Evolutionary conservation across 768 basidiomycete genomes (phyloP).

Genomic region (Termitomyces sp.): DNA sequence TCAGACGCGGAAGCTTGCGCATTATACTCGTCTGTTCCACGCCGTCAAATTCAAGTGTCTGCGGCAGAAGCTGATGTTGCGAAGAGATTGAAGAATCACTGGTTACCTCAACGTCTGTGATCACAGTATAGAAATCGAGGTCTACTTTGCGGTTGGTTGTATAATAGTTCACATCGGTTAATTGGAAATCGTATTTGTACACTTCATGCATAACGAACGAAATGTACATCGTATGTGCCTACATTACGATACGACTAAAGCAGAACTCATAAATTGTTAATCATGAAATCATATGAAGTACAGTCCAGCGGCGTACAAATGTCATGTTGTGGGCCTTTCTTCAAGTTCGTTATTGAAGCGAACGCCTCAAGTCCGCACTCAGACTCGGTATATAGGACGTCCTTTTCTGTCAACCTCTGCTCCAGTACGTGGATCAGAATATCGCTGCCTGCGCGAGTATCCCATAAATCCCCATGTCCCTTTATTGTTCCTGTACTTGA

Average conservation of each 20-base stretch:
- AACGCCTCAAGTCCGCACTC: conserved; percentile 3
- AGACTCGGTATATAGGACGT: conserved; percentile 45
- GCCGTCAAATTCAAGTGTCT: conserved; percentile 21
- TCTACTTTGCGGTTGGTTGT: too few relatives aligned
- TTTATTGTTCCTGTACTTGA: conserved; percentile 37
- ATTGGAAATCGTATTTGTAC: background rate
- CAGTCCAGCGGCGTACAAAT: background rate
- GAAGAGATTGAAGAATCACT: conserved; percentile 49
- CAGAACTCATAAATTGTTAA: background rate
- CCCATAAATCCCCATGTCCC: conserved; percentile 54
- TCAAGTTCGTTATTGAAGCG: background rate
- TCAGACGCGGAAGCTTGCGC: conserved; percentile 9
- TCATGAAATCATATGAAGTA: background rate
- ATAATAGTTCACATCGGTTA: background rate
- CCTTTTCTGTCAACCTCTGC: conserved; percentile 52
- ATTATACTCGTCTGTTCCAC: background rate
- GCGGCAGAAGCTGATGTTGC: conserved; percentile 61
- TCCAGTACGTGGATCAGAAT: conserved; percentile 43
- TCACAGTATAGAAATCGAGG: too few relatives aligned
- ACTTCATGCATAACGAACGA: background rate
- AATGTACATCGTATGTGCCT: background rate
- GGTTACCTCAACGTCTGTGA: conserved; percentile 56
- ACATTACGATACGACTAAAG: too few relatives aligned
- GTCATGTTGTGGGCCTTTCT: background rate
- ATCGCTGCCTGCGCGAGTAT: conserved; percentile 40